Percentiles rank a stretch among this genome's conserved stretches.
Conservation (phyloP, 805 yeast genomes). For the Starmerella floricola region DNA sequence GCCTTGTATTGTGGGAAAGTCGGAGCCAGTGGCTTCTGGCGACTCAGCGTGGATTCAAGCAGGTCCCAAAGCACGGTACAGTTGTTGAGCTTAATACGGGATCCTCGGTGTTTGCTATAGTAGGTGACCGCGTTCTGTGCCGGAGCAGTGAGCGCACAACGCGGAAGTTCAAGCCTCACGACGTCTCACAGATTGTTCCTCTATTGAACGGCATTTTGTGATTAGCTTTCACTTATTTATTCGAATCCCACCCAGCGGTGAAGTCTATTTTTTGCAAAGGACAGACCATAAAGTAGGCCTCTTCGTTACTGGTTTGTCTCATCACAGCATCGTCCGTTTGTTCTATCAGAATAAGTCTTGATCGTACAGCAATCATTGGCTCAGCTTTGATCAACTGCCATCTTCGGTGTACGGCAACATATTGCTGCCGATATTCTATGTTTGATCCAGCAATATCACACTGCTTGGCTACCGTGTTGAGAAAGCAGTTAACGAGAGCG, state of each 20-base stretch:
- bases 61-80: constrained; percentile 57
- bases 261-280: too few species aligned
- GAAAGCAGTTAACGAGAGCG: too few species aligned
- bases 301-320: too few species aligned
- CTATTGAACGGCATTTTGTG: constrained; percentile 3
- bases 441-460: too few species aligned
- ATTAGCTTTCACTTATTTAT: too few species aligned
- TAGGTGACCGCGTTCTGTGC: constrained; percentile 69
- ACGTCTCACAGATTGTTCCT: constrained; percentile 45
- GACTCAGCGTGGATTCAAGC: constrained; percentile 33
- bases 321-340: too few species aligned
- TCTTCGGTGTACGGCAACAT: too few species aligned
- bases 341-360: not conserved
- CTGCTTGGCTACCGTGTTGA: too few species aligned
- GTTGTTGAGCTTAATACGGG: constrained; percentile 36
- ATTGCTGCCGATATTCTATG: too few species aligned
- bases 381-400: not conserved
- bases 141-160: constrained; percentile 72
- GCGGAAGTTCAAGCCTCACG: constrained; percentile 71
- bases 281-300: too few species aligned
- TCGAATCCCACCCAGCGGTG: too few species aligned
- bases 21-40: constrained; percentile 58
- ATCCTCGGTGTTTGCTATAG: constrained; percentile 41
- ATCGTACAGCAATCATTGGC: not conserved
- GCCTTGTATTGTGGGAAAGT: constrained; percentile 78